Evolutionary conservation across 495 filamentous ascomycete genomes (phyloP).

Genomic region (Trichocladium antarcticum): DNA sequence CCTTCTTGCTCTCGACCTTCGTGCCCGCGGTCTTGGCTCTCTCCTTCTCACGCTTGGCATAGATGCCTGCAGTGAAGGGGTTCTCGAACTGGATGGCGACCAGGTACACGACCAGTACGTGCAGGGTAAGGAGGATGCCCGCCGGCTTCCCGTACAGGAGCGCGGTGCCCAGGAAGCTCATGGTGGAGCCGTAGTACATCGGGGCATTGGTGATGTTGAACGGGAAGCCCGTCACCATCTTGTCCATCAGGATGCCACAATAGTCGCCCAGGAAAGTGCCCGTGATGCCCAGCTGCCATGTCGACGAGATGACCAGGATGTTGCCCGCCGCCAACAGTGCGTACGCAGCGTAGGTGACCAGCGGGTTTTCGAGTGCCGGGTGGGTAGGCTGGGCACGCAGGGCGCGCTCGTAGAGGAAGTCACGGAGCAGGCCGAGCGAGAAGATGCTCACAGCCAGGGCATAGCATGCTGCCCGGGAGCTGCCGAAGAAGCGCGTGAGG

Average conservation of each 20-base stretch:
- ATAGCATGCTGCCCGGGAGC: slow-evolving; percentile 76
- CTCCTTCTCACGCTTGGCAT: slow-evolving; percentile 70
- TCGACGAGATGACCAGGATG: slow-evolving; percentile 72
- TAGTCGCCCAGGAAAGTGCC: slow-evolving; percentile 98
- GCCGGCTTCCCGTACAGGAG: slow-evolving; percentile 82
- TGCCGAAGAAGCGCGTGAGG: slow-evolving; percentile 80
- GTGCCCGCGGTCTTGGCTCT: slow-evolving; percentile 27
- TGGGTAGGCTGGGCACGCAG: slow-evolving; percentile 67
- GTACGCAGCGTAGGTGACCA: slow-evolving; percentile 49
- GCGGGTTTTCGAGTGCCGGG: slow-evolving; percentile 45
- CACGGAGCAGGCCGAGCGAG: slow-evolving; percentile 76
- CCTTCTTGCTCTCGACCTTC: slow-evolving; percentile 32
- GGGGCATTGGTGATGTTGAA: slow-evolving; percentile 88
- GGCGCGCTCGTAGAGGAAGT: slow-evolving; percentile 62
- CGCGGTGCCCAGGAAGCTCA: slow-evolving; percentile 87
- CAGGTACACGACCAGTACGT: slow-evolving; percentile 69
- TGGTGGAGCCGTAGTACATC: slow-evolving; percentile 92
- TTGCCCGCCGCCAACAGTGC: slow-evolving; percentile 65
- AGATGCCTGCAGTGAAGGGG: slow-evolving; percentile 92
- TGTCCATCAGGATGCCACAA: slow-evolving; percentile 95
- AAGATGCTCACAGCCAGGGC: slow-evolving; percentile 82
- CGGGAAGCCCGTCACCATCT: slow-evolving; percentile 83
- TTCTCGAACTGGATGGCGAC: slow-evolving; percentile 86
- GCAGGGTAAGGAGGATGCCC: slow-evolving; percentile 61
- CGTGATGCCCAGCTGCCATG: slow-evolving; percentile 88